These are phyloP conservation scores for Nemania sp. DNA, from an alignment of 2,329 filamentous ascomycete species.

Conservation along the genomic window DNA sequence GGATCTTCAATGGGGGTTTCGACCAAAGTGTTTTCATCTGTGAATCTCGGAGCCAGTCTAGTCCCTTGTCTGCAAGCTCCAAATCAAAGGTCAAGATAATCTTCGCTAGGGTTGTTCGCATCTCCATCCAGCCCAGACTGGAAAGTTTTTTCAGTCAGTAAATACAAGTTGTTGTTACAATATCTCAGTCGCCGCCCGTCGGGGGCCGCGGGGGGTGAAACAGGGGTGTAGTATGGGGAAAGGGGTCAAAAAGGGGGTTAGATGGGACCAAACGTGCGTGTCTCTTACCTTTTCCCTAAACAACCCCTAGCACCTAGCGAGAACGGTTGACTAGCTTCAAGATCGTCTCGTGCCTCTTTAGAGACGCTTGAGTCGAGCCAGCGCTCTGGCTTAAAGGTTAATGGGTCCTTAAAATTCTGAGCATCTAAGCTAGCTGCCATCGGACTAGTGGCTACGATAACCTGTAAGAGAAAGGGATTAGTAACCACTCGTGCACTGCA, in stretches of 20 bases:
- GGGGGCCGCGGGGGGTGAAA: too few relatives aligned
- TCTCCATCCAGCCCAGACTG: conserved; percentile 33
- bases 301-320: conserved; percentile 34
- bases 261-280: too few relatives aligned
- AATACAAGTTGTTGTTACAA: not conserved
- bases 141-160: not conserved
- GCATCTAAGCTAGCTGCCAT: conserved; percentile 38
- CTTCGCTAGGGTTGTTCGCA: conserved; percentile 43
- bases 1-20: conserved; percentile 37
- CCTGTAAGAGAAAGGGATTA: conserved; percentile 22
- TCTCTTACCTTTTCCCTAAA: conserved; percentile 37
- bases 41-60: conserved; percentile 46
- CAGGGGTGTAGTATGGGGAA: too few relatives aligned
- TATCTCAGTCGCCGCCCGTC: too few relatives aligned
- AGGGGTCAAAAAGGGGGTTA: too few relatives aligned
- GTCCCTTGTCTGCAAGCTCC: conserved; percentile 35
- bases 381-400: conserved; percentile 38
- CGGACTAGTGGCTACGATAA: conserved; percentile 38
- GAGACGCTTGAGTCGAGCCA: conserved; percentile 34
- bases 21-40: conserved; percentile 45
- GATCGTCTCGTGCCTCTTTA: conserved; percentile 23
- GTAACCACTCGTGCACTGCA: not conserved
- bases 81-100: conserved; percentile 44
- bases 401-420: conserved; percentile 34
- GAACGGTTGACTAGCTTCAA: conserved; percentile 39